phyloP scores from a whole-genome alignment of 169 alveolate species.

The Plasmodium ovale region DNA sequence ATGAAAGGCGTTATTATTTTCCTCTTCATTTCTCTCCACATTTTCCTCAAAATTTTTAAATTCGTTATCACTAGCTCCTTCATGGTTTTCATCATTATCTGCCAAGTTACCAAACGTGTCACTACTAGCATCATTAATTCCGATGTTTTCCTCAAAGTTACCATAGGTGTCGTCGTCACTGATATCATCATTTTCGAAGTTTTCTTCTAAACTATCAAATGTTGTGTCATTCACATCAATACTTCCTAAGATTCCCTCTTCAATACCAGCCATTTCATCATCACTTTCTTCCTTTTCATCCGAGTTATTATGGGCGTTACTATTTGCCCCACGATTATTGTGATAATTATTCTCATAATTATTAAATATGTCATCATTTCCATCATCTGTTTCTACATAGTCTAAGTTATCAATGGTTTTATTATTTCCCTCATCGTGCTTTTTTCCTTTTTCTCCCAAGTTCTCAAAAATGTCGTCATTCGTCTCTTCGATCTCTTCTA shows the following conservation, averaged over 20 bases:
- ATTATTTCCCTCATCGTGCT: not conserved
- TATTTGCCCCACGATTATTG: not conserved
- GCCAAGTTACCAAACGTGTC: not conserved
- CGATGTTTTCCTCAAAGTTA: no score
- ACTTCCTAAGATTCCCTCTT: no score
- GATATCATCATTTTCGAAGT: no score
- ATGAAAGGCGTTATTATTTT: not conserved
- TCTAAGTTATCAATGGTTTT: no score
- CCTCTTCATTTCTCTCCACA: not conserved
- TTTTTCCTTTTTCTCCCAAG: not conserved
- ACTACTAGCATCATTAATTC: not conserved
- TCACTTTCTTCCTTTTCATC: constrained; percentile 7
- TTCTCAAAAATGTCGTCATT: constrained; percentile 1
- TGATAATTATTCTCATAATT: not conserved
- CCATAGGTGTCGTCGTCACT: no score
- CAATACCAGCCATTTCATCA: not conserved
- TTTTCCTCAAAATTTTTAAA: not conserved
- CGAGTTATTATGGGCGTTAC: not conserved
- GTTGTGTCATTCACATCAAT: no score
- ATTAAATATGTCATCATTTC: not conserved
- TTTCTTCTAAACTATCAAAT: no score
- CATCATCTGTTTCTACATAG: not conserved
- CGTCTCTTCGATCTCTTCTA: not conserved
- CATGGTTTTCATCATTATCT: not conserved
- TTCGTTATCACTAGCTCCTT: not conserved